These are phyloP conservation scores for Artemisia argyi DNA, from an alignment of 129 eudicot species.

Conservation along the genomic window DNA sequence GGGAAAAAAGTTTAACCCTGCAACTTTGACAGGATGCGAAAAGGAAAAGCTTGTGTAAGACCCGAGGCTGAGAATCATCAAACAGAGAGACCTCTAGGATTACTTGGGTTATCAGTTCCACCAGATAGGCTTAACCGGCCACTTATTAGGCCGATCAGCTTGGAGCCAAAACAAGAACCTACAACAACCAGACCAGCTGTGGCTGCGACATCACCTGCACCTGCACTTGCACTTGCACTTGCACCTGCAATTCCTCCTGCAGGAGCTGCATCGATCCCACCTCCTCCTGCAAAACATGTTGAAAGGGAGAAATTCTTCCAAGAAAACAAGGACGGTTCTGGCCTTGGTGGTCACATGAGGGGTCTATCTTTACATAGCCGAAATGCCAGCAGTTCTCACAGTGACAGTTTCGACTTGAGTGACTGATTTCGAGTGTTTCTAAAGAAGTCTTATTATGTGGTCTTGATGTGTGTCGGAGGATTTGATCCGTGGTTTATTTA, in stretches of 20 bases:
- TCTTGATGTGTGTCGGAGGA: constrained; percentile 14
- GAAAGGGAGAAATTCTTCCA: constrained; percentile 92
- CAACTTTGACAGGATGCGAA: constrained; percentile 62
- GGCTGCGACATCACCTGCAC: constrained; percentile 23
- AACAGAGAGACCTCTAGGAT: constrained; percentile 50
- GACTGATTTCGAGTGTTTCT: constrained; percentile 30
- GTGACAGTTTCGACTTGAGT: constrained; percentile 62
- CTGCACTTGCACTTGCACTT: not conserved
- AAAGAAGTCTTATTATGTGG: constrained; percentile 9
- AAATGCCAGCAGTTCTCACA: constrained; percentile 73
- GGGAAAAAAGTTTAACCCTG: not conserved
- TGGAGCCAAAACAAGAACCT: constrained; percentile 55
- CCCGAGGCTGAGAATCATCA: constrained; percentile 62
- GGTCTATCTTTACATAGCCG: constrained; percentile 84
- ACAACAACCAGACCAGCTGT: constrained; percentile 35
- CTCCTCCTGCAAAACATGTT: constrained; percentile 91
- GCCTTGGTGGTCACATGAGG: constrained; percentile 69
- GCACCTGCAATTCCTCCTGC: not conserved
- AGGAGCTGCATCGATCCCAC: constrained; percentile 51
- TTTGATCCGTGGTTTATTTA: constrained; percentile 19
- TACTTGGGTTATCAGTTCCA: constrained; percentile 48
- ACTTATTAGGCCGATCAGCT: constrained; percentile 67
- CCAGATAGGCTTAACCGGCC: constrained; percentile 79
- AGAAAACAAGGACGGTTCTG: constrained; percentile 67
- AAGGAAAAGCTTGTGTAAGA: constrained; percentile 78